Conservation (phyloP, 2,329 filamentous ascomycete species). For the Xylaria arbuscula region DNA sequence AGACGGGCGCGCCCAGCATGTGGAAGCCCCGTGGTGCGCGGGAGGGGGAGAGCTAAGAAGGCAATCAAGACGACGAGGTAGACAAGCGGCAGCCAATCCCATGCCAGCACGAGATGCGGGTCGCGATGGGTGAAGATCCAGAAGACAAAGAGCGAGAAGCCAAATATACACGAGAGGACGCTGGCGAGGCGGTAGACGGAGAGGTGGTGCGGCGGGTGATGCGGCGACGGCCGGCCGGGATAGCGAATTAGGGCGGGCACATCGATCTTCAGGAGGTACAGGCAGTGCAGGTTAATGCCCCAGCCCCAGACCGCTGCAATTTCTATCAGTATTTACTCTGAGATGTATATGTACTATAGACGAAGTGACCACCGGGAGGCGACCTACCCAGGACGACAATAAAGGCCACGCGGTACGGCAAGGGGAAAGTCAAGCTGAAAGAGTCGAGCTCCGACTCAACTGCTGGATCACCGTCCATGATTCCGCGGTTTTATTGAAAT, state of each 20-base stretch:
- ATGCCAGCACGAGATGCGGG: constrained; percentile 75
- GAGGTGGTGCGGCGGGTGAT: constrained; percentile 78
- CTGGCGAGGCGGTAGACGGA: constrained; percentile 89
- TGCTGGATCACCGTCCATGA: constrained; percentile 79
- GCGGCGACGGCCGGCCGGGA: constrained; percentile 75
- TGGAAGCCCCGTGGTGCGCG: constrained; percentile 70
- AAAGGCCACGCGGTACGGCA: constrained; percentile 89
- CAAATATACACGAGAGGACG: constrained; percentile 77
- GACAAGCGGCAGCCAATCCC: constrained; percentile 87
- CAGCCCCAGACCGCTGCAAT: constrained; percentile 88
- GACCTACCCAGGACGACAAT: constrained; percentile 81
- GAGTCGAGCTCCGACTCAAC: constrained; percentile 80
- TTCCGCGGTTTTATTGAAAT: constrained; percentile 26
- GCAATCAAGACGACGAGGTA: constrained; percentile 80
- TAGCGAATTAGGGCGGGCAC: constrained; percentile 89
- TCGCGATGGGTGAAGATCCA: constrained; percentile 82
- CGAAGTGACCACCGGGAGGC: neutral
- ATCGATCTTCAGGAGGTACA: constrained; percentile 83
- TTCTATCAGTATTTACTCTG: constrained; percentile 27
- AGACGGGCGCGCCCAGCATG: constrained; percentile 79
- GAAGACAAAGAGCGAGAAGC: constrained; percentile 79
- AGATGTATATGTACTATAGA: neutral
- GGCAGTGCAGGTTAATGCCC: constrained; percentile 90
- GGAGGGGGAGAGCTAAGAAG: constrained; percentile 76
- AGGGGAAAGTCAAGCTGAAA: constrained; percentile 86